phyloP scores from a whole-genome alignment of 23 red algal genomes.

The Gracilaria domingensis region DNA sequence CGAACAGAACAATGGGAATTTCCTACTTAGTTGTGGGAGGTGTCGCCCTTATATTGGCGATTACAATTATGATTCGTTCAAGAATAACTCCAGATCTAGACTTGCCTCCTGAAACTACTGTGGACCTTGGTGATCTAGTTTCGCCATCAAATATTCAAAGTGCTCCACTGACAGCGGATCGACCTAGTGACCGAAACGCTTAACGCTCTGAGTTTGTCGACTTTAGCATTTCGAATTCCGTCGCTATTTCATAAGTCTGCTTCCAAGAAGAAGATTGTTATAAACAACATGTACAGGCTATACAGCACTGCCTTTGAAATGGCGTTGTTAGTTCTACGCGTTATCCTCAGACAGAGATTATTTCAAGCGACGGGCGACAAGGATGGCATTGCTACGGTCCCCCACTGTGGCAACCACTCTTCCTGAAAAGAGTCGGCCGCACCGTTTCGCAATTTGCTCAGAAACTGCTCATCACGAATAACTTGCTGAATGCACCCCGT shows the following conservation, averaged over 20 bases:
- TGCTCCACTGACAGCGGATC: background rate
- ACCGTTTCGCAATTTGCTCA: background rate
- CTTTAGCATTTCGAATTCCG: background rate
- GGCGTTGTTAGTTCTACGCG: background rate
- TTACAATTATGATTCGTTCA: slow-evolving; percentile 57
- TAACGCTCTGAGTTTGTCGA: background rate
- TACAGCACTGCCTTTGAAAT: background rate
- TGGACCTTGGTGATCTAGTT: slow-evolving; percentile 54
- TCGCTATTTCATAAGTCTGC: background rate
- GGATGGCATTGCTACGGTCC: slow-evolving; percentile 7
- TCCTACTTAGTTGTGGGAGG: slow-evolving; percentile 83
- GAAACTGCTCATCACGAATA: background rate
- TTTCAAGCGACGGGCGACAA: background rate
- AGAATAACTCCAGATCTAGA: slow-evolving; percentile 52
- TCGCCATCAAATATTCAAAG: slow-evolving; percentile 10
- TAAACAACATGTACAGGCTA: slow-evolving; percentile 30
- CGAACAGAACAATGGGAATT: slow-evolving; percentile 73
- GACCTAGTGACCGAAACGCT: background rate
- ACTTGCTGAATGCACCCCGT: slow-evolving; percentile 16
- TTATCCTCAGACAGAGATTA: background rate
- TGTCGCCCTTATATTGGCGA: slow-evolving; percentile 66
- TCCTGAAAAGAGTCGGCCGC: background rate
- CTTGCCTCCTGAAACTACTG: slow-evolving; percentile 71
- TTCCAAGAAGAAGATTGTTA: background rate
- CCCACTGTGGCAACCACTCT: slow-evolving; percentile 25